phyloP scores from a whole-genome alignment of 805 yeast genomes.

The Isabelozyma rhagii region DNA sequence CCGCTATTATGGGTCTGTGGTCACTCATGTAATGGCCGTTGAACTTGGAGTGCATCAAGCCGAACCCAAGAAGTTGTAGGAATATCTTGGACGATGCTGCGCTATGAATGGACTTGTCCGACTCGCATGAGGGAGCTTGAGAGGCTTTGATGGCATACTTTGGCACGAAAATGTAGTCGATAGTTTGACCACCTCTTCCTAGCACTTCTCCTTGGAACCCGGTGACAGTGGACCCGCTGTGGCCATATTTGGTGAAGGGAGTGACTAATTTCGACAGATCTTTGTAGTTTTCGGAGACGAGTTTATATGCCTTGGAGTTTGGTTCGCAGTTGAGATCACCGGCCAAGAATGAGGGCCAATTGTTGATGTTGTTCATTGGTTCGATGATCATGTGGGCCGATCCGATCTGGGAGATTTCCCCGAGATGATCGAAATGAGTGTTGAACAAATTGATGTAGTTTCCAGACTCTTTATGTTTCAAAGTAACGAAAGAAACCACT shows the following conservation, averaged over 20 bases:
- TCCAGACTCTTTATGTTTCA: constrained; percentile 23
- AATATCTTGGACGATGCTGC: constrained; percentile 6
- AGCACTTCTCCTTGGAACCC: constrained; percentile 28
- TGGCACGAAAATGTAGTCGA: constrained; percentile 32
- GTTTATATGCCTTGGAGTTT: constrained; percentile 14
- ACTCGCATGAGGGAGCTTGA: constrained; percentile 10
- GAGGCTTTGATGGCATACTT: constrained; percentile 12
- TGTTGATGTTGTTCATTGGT: constrained; percentile 19
- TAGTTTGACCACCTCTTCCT: constrained; percentile 23
- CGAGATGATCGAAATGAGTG: constrained; percentile 39
- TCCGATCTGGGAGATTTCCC: constrained; percentile 24
- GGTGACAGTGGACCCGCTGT: constrained; percentile 26
- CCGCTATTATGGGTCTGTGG: constrained; percentile 34
- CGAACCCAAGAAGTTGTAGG: constrained; percentile 21
- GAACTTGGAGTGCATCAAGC: constrained; percentile 30
- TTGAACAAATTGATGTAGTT: constrained; percentile 29
- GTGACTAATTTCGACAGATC: constrained; percentile 19
- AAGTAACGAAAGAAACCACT: constrained; percentile 29
- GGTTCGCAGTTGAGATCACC: constrained; percentile 30
- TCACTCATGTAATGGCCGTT: constrained; percentile 32
- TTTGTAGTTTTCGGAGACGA: constrained; percentile 7
- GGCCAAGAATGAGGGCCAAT: constrained; percentile 29
- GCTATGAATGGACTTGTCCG: constrained; percentile 2
- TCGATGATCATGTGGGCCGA: constrained; percentile 28
- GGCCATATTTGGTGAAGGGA: constrained; percentile 24